Evolutionary conservation across 352 stramenopile species (phyloP), one percentile per base, ranked within the genome.

Genomic region (Phytophthora meadii): DNA sequence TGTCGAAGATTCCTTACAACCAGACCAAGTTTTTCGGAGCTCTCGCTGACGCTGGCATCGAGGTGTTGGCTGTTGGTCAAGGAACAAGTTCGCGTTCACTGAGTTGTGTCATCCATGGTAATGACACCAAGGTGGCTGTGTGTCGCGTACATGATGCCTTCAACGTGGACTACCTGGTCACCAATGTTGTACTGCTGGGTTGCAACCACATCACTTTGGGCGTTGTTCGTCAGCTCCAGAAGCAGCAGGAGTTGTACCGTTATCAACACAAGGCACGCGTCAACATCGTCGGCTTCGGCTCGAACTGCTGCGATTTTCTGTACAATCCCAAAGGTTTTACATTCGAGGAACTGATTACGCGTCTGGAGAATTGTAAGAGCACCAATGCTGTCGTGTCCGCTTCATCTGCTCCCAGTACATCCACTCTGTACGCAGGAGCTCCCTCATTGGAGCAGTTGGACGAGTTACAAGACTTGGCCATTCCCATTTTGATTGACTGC

Each of bases 11-110:
- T 9, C 83, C 85, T 10, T 79, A 79, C 58, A 83, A 90, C 58
- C 82, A 89, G 45, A 82, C 81, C 45, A 92, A 90, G 59, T 92
- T 94, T 64, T 94, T 94, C 24, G 72, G 71, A n/a, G 83, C 85
- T 28, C 72, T 94, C 19, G 82, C 83, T 6, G 79, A 88, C 24
- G 80, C 83, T 12, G 77, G 69, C n/a, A 80, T 92, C 24, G 78
- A 90, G 45, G 85, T 94, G 41, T 62, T 92, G 2, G 85, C 85
- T 15, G 83, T 94, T 7, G 83, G 83, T 17, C 85, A 94, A 46
- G 85, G 85, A 15, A 92, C 85, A 14, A 94, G 85, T 51, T 90
- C 83, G n/a, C 83, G 85, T 0, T 92, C 83, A 32, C 50, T 94
- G 17, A 92, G 82, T 32, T 94, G 85, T 65, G 78, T 94, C 27